Base-by-base conservation (phyloP, 164 flowering plant species). In the Annona cherimola region DNA sequence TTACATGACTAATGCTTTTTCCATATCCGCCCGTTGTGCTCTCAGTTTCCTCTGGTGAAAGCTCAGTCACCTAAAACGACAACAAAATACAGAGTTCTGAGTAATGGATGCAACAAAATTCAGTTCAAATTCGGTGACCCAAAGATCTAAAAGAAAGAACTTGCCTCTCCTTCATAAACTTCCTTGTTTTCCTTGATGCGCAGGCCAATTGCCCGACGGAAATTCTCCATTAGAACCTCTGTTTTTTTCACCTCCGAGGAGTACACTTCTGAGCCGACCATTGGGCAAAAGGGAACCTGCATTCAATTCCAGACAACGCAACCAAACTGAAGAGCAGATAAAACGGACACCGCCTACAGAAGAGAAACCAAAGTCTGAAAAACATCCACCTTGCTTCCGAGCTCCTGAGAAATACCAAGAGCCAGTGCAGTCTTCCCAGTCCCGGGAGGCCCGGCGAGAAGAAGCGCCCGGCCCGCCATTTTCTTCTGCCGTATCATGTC, bases 131-230 rank as follows among this genome's bases (percentile, higher is more conserved):
- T 60, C 5, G 2, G 42, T 61, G 39, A 20, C 41, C 5, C 2
- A 70, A 64, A 46, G 61, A 81, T 3, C 16, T 5, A 35, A 43
- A 35, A 44, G 41, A 42, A 43, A 61, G 3, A 19, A 61, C 89
- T 85, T 80, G 79, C 99, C 97, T 96, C 99, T 84, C 99, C 99
- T 86, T 96, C 99, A 81, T 89, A 93, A 75, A 96, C 99, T 76
- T 96, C 98, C 79, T 93, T 95, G 69, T 87, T 91, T 86, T 95
- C 99, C 83, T 95, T 95, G 63, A 95, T 89, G 73, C 99, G 97
- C n/a, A 96, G 76, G 60, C 99, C 98, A 83, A 96, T 96, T 40
- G 98, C 94, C 73, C 97, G 80, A 68, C 99, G 78, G 45, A 96
- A 96, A 74, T 93, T 88, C 77, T 96, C 98, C 99, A 96, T 96